A percentile compares a stretch with the other conserved stretches of the same genome.
Evolutionary conservation across 495 filamentous ascomycete genomes (phyloP).

Genomic region (Penicillium diatomitis): DNA sequence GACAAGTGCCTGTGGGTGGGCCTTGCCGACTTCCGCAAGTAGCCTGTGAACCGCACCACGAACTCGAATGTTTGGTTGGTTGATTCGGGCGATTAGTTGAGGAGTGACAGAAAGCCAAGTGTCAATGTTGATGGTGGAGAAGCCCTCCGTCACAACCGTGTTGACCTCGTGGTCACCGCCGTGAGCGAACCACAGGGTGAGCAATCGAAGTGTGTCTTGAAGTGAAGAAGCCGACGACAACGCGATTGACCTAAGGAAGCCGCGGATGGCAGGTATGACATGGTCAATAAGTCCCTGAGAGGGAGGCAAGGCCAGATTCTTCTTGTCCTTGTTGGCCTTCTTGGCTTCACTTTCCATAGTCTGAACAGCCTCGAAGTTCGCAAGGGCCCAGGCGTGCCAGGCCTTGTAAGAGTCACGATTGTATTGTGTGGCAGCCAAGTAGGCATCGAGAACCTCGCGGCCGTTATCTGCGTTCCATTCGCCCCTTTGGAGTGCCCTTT

Average conservation of each 20-base stretch:
- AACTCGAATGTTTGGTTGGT: constrained; percentile 80
- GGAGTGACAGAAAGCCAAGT: constrained; percentile 98
- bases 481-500: constrained; percentile 69
- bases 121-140: constrained; percentile 83
- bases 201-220: constrained; percentile 85
- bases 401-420: constrained; percentile 95
- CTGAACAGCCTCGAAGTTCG: constrained; percentile 96
- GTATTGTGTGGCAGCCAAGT: constrained; percentile 82
- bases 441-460: constrained; percentile 65
- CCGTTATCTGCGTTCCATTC: constrained; percentile 74
- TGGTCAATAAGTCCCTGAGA: constrained; percentile 65
- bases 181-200: constrained; percentile 94
- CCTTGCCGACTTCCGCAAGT: constrained; percentile 80
- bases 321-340: constrained; percentile 39
- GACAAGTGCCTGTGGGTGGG: constrained; percentile 96
- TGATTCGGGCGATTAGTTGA: constrained; percentile 93
- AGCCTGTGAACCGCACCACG: constrained; percentile 85
- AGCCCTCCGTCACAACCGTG: constrained; percentile 75
- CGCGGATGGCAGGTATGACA: constrained; percentile 86
- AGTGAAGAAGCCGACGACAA: constrained; percentile 84
- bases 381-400: constrained; percentile 98
- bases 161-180: constrained; percentile 85
- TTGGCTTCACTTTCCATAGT: constrained; percentile 53
- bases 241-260: constrained; percentile 93
- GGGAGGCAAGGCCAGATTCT: constrained; percentile 31